A percentile compares a stretch with the other conserved stretches of the same genome.
Conservation (phyloP, 306 rosid genomes). For the Cicer judaicum region DNA sequence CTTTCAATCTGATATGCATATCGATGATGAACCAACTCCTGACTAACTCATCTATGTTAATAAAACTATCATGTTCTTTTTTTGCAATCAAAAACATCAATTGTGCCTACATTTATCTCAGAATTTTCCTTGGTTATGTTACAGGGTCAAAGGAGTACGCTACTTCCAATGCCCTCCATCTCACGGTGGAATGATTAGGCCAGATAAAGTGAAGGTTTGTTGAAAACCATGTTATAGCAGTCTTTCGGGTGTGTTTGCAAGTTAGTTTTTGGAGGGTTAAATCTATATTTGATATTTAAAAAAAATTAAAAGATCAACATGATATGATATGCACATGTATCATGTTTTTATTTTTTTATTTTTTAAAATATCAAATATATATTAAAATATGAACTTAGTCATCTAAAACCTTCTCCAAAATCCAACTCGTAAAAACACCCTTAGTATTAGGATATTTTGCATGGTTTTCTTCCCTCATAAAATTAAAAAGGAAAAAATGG, state of each 20-base stretch:
- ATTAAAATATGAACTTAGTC: too few species aligned
- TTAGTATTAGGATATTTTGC: conserved; percentile 8
- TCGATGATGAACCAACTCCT: not conserved
- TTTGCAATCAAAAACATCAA: conserved; percentile 22
- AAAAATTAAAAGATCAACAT: too few species aligned
- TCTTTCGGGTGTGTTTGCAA: not conserved
- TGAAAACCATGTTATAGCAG: not conserved
- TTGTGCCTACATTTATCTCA: not conserved
- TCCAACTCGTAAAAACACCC: too few species aligned
- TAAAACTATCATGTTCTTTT: conserved; percentile 13
- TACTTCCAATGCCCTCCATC: conserved; percentile 80
- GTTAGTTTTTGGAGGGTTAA: too few species aligned
- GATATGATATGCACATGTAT: too few species aligned
- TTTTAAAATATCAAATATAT: too few species aligned
- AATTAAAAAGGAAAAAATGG: conserved; percentile 22
- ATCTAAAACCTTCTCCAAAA: too few species aligned
- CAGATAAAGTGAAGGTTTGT: conserved; percentile 93
- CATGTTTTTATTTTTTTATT: too few species aligned
- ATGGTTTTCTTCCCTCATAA: not conserved
- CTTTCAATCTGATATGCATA: conserved; percentile 16
- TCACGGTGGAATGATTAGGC: conserved; percentile 86
- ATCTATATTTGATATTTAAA: too few species aligned
- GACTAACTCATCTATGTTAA: not conserved
- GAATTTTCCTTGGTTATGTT: conserved; percentile 33
- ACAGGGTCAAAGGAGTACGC: conserved; percentile 84